Base-by-base conservation (phyloP, 2,329 filamentous ascomycete genomes). In the Fusarium solani-melongenae region DNA sequence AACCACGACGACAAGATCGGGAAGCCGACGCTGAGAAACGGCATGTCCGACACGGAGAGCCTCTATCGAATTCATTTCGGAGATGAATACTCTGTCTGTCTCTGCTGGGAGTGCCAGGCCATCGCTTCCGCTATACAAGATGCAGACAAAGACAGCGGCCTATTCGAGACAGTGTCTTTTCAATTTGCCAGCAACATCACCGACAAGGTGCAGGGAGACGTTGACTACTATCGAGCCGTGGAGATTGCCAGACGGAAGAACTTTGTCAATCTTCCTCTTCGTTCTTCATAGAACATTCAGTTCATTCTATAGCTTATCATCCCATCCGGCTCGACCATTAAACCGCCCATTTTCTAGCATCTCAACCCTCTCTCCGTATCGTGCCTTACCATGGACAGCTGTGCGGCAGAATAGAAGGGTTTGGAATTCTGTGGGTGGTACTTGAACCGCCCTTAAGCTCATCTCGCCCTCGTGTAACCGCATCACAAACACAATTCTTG, bases 1-100 rank as follows among this genome's bases (percentile, higher is more conserved):
- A 80, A 73, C 49, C 67, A 75, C 20, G 72, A 76, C 34, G 74
- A 76, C 29, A 77, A 73, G 63, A 68, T 77, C 5, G 64, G 46
- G 1, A 72, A 70, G 49, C 24, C 55, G 3, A 68, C 46, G 10
- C 53, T 77, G 39, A 39, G 33, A 1, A 34, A 7, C 4, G 74
- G 72, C 14, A 67, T 20, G 55, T 67, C n/a, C 33, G 72, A 51
- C 6, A 77, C 72, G 6, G 46, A 70, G 38, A n/a, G 29, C 12
- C 60, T 77, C 22, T 77, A 74, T 11, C 70, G 64, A 4, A 51
- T 70, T 10, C 74, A 56, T n/a, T 76, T 75, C 12, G 73, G 72
- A 11, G 44, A 66, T 4, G 58, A 68, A 9, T 76, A 76, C 39
- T 51, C 62, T 4, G 27, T 72, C 31, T 76, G 71, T 22, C 46